These are phyloP conservation scores for Sanghuangporus sanghuang DNA, from an alignment of 1,284 basidiomycete genomes.

Conservation along the genomic window DNA sequence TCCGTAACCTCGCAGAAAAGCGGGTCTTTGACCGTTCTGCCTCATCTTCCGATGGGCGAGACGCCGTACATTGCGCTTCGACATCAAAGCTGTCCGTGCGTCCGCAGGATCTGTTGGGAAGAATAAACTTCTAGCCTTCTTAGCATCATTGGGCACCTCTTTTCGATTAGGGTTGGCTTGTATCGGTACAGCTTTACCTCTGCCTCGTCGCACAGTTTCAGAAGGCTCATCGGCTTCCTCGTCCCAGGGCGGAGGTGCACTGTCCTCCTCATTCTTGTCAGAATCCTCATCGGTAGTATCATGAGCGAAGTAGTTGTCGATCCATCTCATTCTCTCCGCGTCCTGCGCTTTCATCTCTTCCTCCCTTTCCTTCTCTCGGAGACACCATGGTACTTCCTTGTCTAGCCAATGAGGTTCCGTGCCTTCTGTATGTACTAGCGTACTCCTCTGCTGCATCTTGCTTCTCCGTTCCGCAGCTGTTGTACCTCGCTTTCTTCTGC, in stretches of 20 bases:
- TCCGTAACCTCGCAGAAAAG: conserved; percentile 21
- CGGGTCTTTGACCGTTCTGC: conserved; percentile 19
- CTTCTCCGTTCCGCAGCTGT: conserved; percentile 19
- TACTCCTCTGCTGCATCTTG: background rate
- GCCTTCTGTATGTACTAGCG: conserved; percentile 18
- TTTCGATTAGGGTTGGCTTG: conserved; percentile 31
- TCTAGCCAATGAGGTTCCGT: conserved; percentile 71
- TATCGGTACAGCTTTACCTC: conserved; percentile 60
- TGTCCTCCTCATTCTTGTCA: conserved; percentile 27
- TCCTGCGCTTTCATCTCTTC: conserved; percentile 47
- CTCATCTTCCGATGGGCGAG: conserved; percentile 39
- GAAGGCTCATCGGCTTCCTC: conserved; percentile 28
- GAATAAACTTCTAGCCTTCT: conserved; percentile 29
- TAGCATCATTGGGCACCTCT: background rate
- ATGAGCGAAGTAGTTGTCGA: conserved; percentile 31
- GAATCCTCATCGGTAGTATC: conserved; percentile 33
- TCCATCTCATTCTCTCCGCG: conserved; percentile 41
- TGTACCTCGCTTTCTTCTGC: conserved; percentile 30
- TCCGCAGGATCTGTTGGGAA: conserved; percentile 66
- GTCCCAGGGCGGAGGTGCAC: conserved; percentile 30
- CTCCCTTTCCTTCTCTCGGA: conserved; percentile 48
- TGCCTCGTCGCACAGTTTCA: conserved; percentile 35
- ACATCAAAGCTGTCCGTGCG: conserved; percentile 62
- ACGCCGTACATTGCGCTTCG: conserved; percentile 59
- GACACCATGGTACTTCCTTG: conserved; percentile 66